Evolutionary conservation across 2,329 filamentous ascomycete species (phyloP), one percentile per base, ranked within the genome.

Genomic region (Emmonsiellopsis sp.): DNA sequence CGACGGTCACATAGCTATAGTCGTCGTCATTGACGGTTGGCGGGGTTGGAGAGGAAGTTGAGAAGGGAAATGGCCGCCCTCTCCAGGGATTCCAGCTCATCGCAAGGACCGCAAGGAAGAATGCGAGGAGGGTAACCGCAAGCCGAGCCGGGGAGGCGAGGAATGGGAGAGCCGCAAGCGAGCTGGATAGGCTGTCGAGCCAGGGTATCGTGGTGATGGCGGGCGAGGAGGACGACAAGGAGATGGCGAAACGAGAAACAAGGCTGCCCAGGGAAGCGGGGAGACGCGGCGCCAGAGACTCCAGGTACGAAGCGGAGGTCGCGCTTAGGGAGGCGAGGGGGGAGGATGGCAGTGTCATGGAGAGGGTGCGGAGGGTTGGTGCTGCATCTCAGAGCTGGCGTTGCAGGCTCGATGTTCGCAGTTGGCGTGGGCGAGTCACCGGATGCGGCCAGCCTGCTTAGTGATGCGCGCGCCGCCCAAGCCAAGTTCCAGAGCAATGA

Each of bases 311-410:
- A 56, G 68, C 63, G 57, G 67, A 69, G 62, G 68, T 69, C 65
- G 71, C 67, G 62, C 68, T 66, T 65, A 71, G 61, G 52, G 65
- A 67, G 62, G 67, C 66, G 63, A 67, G 61, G 61, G 67, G 57
- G 52, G 63, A 62, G 68, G 46, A 64, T 61, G 67, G 63, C 58
- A 69, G 59, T 62, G 61, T 72, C 70, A 72, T 69, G 61, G 67
- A 66, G 34, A 21, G 46, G 34, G 21, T 7, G 46, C 10, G 17
- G 34, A n/a, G 33, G 17, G 37, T 6, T 40, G 46, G 46, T 49
- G 14, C 34, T 49, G 46, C 46, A 49, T 49, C 21, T 32, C 34
- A 49, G 21, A 40, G 46, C 31, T 49, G 46, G 46, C 36, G 39
- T 31, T 27, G 36, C 34, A 40, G 46, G 34, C 45, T 37, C 8